Evolutionary conservation across 441 rosid genomes (phyloP), one percentile per base, ranked within the genome.

Genomic region (Erodium moschatum): DNA sequence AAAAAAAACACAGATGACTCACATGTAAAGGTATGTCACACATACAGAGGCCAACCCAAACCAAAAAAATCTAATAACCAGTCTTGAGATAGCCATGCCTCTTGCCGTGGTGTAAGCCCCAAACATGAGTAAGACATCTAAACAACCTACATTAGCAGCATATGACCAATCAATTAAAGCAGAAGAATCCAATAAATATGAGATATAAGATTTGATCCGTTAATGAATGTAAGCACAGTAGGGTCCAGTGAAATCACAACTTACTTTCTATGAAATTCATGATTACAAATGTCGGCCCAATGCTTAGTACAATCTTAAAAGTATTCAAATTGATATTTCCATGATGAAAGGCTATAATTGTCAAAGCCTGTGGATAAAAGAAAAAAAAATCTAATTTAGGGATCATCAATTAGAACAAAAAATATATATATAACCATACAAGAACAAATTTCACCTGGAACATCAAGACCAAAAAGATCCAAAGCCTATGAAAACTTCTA

Each of bases 11-110:
- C 12, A 62, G 65, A 72, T 72, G 58, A 87, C 98, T 74, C 84
- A 96, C 98, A 90, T 79, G 74, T 86, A 96, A 72, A 86, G 72
- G 78, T 89, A 96, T 75, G 88, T 82, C 76, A 89, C 86, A 74
- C 84, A 81, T 69, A 67, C 97, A 46, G 99, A 86, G 73, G 79
- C 80, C 86, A 80, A 75, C 67, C 88, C 97, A 82, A 88, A 83
- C 98, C 98, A 96, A 75, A 92, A 83, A 75, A 96, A 92, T 78
- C 85, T 82, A 75, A 96, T 92, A 76, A 96, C 84, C 70, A 96
- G 82, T 81, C 98, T 87, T 54, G 99, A 92, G 77, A 96, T 87
- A 70, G 99, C 99, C 99, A 96, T 92, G 85, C 91, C 99, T 83
- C 98, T 86, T 13, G 97, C 87, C 33, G 93, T 85, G 69, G 85